Evolutionary conservation across 768 basidiomycete species (phyloP).

Genomic region (Lentinula lateritia): DNA sequence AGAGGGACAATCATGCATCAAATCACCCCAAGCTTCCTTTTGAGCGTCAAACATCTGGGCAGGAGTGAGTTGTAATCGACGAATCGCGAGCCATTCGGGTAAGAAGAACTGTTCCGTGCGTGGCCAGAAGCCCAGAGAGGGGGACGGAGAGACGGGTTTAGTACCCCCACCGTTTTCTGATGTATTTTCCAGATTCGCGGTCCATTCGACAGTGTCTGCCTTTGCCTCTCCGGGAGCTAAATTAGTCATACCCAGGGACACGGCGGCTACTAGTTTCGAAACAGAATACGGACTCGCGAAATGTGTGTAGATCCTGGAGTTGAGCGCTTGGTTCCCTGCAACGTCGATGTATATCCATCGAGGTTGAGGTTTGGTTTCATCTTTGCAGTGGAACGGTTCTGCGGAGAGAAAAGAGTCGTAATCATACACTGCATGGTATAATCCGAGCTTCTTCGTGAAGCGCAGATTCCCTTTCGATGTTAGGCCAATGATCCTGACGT

Average conservation of each 20-base stretch:
- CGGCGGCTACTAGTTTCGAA: conserved; percentile 28
- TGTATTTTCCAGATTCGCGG: conserved; percentile 26
- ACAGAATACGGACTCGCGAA: conserved; percentile 32
- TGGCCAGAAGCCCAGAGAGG: conserved; percentile 22
- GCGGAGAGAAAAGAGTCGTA: conserved; percentile 40
- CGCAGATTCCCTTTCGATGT: conserved; percentile 51
- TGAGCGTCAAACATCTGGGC: conserved; percentile 46
- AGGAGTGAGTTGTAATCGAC: conserved; percentile 41
- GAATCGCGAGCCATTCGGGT: conserved; percentile 61
- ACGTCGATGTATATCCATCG: conserved; percentile 62
- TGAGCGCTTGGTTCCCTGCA: conserved; percentile 50
- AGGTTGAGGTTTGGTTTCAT: conserved; percentile 8
- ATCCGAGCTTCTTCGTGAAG: conserved; percentile 48
- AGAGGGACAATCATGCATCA: conserved; percentile 48
- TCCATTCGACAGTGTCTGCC: conserved; percentile 28
- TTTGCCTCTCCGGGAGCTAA: conserved; percentile 39
- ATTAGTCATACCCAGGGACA: conserved; percentile 54
- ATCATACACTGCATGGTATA: conserved; percentile 53
- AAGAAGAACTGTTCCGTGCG: conserved; percentile 57
- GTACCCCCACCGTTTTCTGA: neutral
- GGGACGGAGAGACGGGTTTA: neutral
- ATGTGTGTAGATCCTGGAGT: conserved; percentile 34
- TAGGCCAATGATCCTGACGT: conserved; percentile 46
- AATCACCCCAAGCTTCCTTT: conserved; percentile 48
- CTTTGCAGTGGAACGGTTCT: conserved; percentile 19